Evolutionary conservation across 257 asterid species (phyloP), one percentile per base, ranked within the genome.

Genomic region (Marsdenia floribunda): DNA sequence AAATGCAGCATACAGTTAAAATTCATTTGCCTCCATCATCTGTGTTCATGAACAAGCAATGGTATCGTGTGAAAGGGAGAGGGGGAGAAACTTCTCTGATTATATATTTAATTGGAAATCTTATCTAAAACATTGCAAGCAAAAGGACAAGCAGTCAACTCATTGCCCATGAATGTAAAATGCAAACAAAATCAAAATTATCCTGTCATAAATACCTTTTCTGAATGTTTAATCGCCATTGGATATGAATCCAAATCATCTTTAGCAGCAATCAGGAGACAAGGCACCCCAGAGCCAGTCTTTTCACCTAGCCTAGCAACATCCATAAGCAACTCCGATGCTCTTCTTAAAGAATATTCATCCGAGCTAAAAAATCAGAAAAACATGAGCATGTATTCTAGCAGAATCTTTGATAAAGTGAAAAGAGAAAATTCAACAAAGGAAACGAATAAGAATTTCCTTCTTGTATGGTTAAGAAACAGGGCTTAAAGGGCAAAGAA

Each of bases 221-320:
- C 92, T 55, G 99, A 89, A 78, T 90, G 93, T 82, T 82, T 84
- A 73, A 84, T 86, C 57, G 88, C 80, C 80, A 76, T 72, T 68
- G 91, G 86, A 81, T 85, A 87, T 68, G 91, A 76, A 70, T 82
- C 89, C 47, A 91, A 83, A 86, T 94, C 97, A 75, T 87, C 88
- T 82, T 94, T 90, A n/a, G 98, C 96, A 2, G 96, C 96, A 85
- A 94, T 75, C n/a, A 94, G 85, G 75, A 94, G 89, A 85, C 98
- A 92, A 37, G 99, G 98, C 89, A 92, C 86, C 80, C 83, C 87
- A 52, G 80, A 88, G 70, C 95, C 90, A 75, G 79, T 89, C 76
- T 85, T 92, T 78, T 92, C 97, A 73, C 97, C 97, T 71, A 81
- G 87, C 83, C 92, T 86, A 72, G 99, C 89, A 47, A 89, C 91